Evolutionary conservation across 1,284 basidiomycete species (phyloP), one percentile per base, ranked within the genome.

Genomic region (Ceratobasidium sp.): DNA sequence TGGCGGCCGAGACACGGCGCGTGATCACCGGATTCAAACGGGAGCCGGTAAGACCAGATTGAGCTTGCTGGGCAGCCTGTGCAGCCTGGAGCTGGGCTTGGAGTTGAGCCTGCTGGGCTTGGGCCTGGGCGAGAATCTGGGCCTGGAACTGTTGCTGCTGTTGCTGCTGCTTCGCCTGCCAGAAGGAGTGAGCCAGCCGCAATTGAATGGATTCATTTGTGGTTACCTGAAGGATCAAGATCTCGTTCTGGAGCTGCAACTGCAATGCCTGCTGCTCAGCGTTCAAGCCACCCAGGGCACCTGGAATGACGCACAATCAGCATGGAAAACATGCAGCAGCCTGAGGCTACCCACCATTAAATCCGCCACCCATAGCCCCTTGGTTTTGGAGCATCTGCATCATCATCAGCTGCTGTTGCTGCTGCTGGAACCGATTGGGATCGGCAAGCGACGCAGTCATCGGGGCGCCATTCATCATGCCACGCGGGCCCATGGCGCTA

Each of bases 361-460:
- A 62, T 37, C 56, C 56, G 29, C 54, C 54, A 29, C 56, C 46
- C 74, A 74, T 77, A 46, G 72, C 65, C 31, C 41, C 74, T 41
- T 72, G 68, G 41, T 61, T 56, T 43, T 72, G 68, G 29, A 72
- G 68, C 68, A 86, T 76, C 82, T 81, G 77, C 85, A 87, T 81
- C 79, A 79, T 46, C 79, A 74, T 76, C 75, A 76, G 82, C 78
- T 85, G 81, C 78, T 81, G 80, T 79, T 90, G 91, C 69, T 88
- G 91, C 69, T 88, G 85, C 71, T 86, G 79, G 80, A 92, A 91
- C 59, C 87, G 84, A 81, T 88, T 89, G 81, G 85, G 83, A 59
- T 88, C 87, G 80, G 92, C 90, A 77, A 90, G 87, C 71, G 90
- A 87, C 56, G 91, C 86, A 75, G 91, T 90, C 84, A 90, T 86